Percentiles rank a stretch among this genome's conserved stretches.
Evolutionary conservation across 2,329 filamentous ascomycete species (phyloP).

Genomic region (Aspergillus sp.): DNA sequence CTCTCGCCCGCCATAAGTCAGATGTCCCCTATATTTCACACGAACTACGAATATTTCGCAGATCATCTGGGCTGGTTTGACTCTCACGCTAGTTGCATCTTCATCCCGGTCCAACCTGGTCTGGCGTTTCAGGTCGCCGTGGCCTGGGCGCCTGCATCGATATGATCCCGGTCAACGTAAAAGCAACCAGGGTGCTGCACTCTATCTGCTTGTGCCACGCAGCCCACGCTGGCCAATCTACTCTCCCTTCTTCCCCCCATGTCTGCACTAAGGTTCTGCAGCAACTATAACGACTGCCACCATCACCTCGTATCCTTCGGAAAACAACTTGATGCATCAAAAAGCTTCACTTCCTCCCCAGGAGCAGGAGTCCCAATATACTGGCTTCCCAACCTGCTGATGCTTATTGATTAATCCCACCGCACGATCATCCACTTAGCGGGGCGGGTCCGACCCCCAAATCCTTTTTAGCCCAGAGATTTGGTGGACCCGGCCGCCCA

Average conservation of each 20-base stretch:
- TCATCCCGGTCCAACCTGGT: constrained; percentile 1
- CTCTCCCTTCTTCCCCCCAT: neutral
- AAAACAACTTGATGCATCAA: neutral
- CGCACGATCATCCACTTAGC: constrained; percentile 7
- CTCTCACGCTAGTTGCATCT: constrained; percentile 3
- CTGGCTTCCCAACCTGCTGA: neutral
- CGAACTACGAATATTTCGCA: constrained; percentile 1
- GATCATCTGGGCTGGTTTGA: constrained; percentile 9
- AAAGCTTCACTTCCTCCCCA: neutral
- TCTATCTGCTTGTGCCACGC: neutral
- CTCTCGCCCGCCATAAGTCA: neutral
- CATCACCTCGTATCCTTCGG: neutral
- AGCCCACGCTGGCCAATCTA: neutral
- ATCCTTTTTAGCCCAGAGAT: constrained; percentile 12
- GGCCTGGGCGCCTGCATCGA: neutral
- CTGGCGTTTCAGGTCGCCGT: constrained; percentile 8
- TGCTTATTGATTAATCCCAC: constrained; percentile 4
- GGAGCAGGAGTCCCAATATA: neutral
- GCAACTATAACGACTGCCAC: neutral
- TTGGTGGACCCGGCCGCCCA: constrained; percentile 12
- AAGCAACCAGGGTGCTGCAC: neutral
- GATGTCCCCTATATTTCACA: neutral
- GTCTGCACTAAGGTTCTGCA: neutral
- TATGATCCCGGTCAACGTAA: constrained; percentile 3
- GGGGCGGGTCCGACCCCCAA: constrained; percentile 10